These are phyloP conservation scores for Haematococcus sp. DNA, from an alignment of 139 green algal genomes.

Conservation along the genomic window DNA sequence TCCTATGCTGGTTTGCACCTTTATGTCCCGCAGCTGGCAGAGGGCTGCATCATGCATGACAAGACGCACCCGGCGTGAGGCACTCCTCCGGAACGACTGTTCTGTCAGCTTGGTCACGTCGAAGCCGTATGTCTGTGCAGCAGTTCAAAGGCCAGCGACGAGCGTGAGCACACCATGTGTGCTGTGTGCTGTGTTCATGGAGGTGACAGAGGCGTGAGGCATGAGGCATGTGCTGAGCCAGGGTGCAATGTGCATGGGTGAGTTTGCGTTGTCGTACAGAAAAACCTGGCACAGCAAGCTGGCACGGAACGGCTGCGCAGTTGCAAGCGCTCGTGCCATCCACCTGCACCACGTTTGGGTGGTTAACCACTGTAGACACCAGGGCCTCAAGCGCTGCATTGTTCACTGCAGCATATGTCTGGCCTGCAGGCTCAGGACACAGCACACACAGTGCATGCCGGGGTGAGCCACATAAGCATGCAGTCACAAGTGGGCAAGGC, in stretches of 20 bases:
- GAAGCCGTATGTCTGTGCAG: conserved; percentile 4
- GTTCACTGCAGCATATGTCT: background rate
- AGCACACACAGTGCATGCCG: too few species aligned
- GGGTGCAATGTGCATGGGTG: background rate
- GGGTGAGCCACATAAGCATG: too few species aligned
- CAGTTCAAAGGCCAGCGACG: background rate
- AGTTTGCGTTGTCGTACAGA: background rate
- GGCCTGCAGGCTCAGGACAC: background rate
- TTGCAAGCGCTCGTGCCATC: background rate
- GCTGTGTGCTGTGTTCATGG: background rate
- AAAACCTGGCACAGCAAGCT: background rate
- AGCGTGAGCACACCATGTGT: too few species aligned
- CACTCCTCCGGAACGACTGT: background rate
- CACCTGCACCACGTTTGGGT: conserved; percentile 4
- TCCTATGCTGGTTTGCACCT: too few species aligned
- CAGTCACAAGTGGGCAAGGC: too few species aligned
- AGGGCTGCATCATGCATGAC: too few species aligned
- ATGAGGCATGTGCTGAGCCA: background rate
- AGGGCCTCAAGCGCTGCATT: background rate
- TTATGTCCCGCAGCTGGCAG: too few species aligned
- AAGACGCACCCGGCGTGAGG: too few species aligned
- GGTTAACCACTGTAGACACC: background rate
- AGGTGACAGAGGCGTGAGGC: background rate
- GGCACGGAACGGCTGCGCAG: background rate
- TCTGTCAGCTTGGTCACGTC: background rate